Percentiles rank a stretch among this genome's conserved stretches.
Evolutionary conservation across 2,329 filamentous ascomycete genomes (phyloP).

Genomic region (Hypoxylon sp.): DNA sequence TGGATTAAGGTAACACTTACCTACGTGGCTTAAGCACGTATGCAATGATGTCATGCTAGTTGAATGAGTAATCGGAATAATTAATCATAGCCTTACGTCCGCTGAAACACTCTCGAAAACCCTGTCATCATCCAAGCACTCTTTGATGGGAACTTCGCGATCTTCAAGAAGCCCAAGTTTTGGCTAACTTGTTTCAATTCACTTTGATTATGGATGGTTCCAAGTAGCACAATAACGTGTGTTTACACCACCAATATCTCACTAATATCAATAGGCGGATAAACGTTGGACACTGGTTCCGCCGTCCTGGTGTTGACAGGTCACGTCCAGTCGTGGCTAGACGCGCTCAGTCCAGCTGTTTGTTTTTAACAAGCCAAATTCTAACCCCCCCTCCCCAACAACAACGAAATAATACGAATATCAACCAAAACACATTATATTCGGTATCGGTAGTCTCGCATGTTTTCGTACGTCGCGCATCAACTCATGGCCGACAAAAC

Average conservation of each 20-base stretch:
- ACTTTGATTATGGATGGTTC: slow-evolving; percentile 17
- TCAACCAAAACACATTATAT: slow-evolving; percentile 1
- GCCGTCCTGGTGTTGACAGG: neutral
- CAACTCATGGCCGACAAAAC: slow-evolving; percentile 27
- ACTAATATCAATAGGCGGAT: slow-evolving; percentile 21
- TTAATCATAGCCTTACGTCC: slow-evolving; percentile 9
- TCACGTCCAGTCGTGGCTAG: slow-evolving; percentile 4
- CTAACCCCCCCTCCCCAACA: too few species aligned
- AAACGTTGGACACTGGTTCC: neutral
- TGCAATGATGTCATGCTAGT: slow-evolving; percentile 12
- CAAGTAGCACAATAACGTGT: slow-evolving; percentile 7
- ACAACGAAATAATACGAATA: neutral
- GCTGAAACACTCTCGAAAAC: neutral
- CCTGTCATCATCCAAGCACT: slow-evolving; percentile 2
- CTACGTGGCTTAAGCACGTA: slow-evolving; percentile 9
- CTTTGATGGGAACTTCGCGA: slow-evolving; percentile 1
- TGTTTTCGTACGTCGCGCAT: slow-evolving; percentile 22
- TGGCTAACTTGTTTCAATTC: slow-evolving; percentile 1
- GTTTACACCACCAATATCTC: slow-evolving; percentile 7
- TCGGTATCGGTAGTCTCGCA: slow-evolving; percentile 13
- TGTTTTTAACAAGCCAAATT: neutral
- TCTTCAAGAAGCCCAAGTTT: slow-evolving; percentile 7
- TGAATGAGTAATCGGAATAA: slow-evolving; percentile 9
- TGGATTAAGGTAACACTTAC: slow-evolving; percentile 7
- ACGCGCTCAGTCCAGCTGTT: slow-evolving; percentile 2